A percentile compares a stretch with the other conserved stretches of the same genome.
These are phyloP conservation scores for Centaurea solstitialis DNA, from an alignment of 129 eudicot species.

Conservation along the genomic window DNA sequence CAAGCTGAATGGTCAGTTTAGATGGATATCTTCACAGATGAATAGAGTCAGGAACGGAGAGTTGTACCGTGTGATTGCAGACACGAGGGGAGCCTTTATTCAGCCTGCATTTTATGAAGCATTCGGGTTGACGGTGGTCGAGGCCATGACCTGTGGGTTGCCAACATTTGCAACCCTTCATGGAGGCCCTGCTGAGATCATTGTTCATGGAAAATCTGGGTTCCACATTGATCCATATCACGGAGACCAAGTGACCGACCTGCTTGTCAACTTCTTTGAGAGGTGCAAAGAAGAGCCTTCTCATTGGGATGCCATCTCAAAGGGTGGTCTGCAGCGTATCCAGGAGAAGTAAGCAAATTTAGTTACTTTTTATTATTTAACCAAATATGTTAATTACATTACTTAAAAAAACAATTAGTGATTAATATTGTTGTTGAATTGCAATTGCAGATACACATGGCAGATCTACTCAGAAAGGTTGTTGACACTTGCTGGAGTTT, in stretches of 20 bases:
- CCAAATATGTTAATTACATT: no score
- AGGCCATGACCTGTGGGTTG: constrained; percentile 51
- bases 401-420: no score
- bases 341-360: constrained; percentile 41
- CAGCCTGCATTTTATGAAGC: constrained; percentile 52
- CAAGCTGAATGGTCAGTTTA: constrained; percentile 45
- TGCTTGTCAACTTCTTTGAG: constrained; percentile 44
- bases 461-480: constrained; percentile 47
- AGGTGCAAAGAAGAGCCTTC: constrained; percentile 34
- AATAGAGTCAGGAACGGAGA: constrained; percentile 49
- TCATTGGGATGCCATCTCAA: constrained; percentile 46
- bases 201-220: constrained; percentile 49
- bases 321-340: constrained; percentile 42
- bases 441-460: constrained; percentile 49
- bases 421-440: neutral
- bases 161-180: constrained; percentile 49
- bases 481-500: constrained; percentile 48
- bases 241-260: constrained; percentile 41
- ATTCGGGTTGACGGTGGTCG: constrained; percentile 47
- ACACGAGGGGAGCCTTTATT: constrained; percentile 43
- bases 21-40: constrained; percentile 56
- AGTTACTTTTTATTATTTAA: neutral
- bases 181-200: constrained; percentile 51
- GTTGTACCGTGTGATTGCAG: constrained; percentile 46
- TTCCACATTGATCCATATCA: constrained; percentile 49